Evolutionary conservation across 805 yeast species (phyloP).

Genomic region (Tetrapisispora namnaoensis): DNA sequence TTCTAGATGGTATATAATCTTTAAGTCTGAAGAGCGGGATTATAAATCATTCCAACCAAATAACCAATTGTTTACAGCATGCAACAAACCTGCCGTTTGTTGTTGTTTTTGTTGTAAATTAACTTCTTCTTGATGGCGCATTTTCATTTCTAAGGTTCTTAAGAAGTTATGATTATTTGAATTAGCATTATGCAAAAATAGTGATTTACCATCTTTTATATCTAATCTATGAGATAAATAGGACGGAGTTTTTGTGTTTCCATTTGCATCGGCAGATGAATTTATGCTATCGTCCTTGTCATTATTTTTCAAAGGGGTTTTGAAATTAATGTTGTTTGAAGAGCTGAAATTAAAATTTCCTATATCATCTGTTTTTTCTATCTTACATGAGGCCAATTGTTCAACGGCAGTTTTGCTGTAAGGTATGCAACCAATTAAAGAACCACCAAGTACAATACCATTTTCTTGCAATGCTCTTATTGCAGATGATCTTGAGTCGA

Average conservation of each 20-base stretch:
- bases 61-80: conserved; percentile 36
- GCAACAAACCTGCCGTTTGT: conserved; percentile 15
- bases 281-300: not conserved
- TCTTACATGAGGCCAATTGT: conserved; percentile 37
- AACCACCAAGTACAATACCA: conserved; percentile 61
- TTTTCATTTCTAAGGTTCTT: conserved; percentile 21
- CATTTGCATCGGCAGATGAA: not conserved
- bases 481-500: conserved; percentile 64
- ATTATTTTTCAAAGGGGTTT: not conserved
- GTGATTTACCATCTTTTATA: conserved; percentile 35
- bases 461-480: conserved; percentile 77
- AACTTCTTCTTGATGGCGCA: conserved; percentile 21
- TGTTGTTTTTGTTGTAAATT: conserved; percentile 7
- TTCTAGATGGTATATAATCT: not conserved
- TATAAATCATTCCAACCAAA: conserved; percentile 48
- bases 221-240: conserved; percentile 25
- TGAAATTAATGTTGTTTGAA: not conserved
- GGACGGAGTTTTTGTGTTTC: conserved; percentile 1
- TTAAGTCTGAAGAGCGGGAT: not conserved
- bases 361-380: conserved; percentile 24
- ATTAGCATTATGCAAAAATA: conserved; percentile 28
- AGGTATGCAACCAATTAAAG: conserved; percentile 58
- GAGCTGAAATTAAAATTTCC: conserved; percentile 14
- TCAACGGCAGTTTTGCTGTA: conserved; percentile 53
- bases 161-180: conserved; percentile 18